Conservation (phyloP, 371 early-diverging fungal species). For the Mucor irregularis region DNA sequence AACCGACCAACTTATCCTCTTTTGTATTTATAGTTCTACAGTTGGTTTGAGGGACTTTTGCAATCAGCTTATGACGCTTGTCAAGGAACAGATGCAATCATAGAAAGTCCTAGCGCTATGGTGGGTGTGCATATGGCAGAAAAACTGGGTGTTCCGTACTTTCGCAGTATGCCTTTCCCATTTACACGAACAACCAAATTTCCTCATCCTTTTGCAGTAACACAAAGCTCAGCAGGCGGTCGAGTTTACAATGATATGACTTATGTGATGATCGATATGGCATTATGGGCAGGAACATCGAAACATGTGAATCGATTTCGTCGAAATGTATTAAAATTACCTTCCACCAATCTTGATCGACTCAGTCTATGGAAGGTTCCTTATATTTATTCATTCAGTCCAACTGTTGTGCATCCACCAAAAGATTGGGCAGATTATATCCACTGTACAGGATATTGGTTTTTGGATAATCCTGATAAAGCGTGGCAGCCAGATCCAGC, state of each 20-base stretch:
- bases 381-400: constrained; percentile 76
- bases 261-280: constrained; percentile 74
- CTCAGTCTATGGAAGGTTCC: constrained; percentile 63
- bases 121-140: constrained; percentile 81
- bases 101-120: constrained; percentile 78
- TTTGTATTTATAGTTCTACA: constrained; percentile 51
- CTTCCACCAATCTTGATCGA: constrained; percentile 51
- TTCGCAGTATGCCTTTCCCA: constrained; percentile 77
- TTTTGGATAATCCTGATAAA: constrained; percentile 65
- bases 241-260: constrained; percentile 81
- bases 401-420: constrained; percentile 67
- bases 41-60: constrained; percentile 74
- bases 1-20: not conserved
- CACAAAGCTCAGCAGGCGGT: constrained; percentile 54
- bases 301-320: constrained; percentile 70
- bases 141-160: constrained; percentile 67
- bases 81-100: constrained; percentile 71
- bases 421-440: constrained; percentile 80
- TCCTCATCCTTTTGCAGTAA: constrained; percentile 81
- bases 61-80: constrained; percentile 68
- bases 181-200: constrained; percentile 77
- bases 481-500: constrained; percentile 60
- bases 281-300: constrained; percentile 69
- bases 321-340: constrained; percentile 52
- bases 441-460: constrained; percentile 81